Evolutionary conservation across 495 filamentous ascomycete species (phyloP).

Genomic region (Penicillium argentinense): DNA sequence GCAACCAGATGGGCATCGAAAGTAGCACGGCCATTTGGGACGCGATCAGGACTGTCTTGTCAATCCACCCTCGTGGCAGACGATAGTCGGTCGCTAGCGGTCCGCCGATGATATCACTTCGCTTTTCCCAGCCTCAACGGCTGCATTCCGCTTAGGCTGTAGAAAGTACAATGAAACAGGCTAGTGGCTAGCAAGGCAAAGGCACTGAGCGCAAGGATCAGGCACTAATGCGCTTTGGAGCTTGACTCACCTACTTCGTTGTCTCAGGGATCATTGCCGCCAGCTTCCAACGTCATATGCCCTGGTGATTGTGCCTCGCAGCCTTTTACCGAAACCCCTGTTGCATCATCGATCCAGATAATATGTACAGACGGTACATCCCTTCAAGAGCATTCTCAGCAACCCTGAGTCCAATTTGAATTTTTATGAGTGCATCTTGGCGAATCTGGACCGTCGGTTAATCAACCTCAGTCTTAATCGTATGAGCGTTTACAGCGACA

Average conservation of each 20-base stretch:
- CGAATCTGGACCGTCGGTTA: no score
- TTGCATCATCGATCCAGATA: neutral
- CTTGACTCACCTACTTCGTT: no score
- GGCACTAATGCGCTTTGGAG: neutral
- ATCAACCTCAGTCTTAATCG: neutral
- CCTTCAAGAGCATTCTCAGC: no score
- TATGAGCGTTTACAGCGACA: neutral
- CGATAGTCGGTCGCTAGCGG: neutral
- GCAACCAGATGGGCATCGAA: no score
- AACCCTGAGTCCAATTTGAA: no score
- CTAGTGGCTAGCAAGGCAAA: neutral
- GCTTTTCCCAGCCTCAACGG: neutral
- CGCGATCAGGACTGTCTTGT: neutral
- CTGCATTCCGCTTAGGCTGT: neutral
- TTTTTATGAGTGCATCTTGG: neutral
- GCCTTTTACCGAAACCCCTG: neutral
- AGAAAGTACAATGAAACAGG: neutral
- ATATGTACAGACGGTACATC: neutral
- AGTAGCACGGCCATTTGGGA: neutral
- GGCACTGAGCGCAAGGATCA: neutral
- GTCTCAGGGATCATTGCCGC: no score
- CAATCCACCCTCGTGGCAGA: neutral
- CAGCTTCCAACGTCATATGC: neutral
- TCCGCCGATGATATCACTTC: conserved; percentile 1
- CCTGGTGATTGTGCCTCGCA: neutral